Base-by-base conservation (phyloP, 2,329 filamentous ascomycete genomes). In the Aspergillus sp. region DNA sequence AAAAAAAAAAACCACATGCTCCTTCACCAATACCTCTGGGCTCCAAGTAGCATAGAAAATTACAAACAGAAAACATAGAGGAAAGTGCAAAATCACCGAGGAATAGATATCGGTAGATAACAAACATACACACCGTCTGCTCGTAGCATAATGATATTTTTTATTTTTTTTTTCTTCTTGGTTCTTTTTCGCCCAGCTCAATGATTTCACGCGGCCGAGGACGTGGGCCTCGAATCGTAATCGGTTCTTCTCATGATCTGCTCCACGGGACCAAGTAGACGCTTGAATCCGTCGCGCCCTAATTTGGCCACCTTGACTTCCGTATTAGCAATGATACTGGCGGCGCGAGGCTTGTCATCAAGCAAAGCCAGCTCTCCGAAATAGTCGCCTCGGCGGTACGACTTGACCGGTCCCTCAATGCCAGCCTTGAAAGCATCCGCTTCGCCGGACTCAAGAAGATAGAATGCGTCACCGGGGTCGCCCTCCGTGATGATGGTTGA, bases 341-440 rank as follows among this genome's bases (percentile, higher is more conserved):
- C 95, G 42, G 94, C 94, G 72, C 95, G 88, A 9, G 95, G 95
- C 56, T 92, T 91, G 72, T 99, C 94, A 67, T 98, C 96, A 67
- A 98, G 83, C 71, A 99, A 79, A 6, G 95, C 95, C 62, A 99
- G 82, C 78, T 99, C 95, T 63, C 95, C 95, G 78, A 99, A 99
- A 81, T 95, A 99, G 72, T 97, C 95, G 31, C 95, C 95, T 77
- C 96, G 95, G 64, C 82, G 84, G 77, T 98, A 98, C 56, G 86
- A 82, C 72, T 92, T 91, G 64, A 98, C 89, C 2, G 89, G 83
- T 60, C 85, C 81, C 22, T 87, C 82, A 18, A 83, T 80, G 45
- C 88, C 91, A n/a, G 85, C 82, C 79, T 94, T 96, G 82, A 87
- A 92, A 1, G 92, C 94, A 67, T 92, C 89, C 9, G 93, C 94